Conservation (phyloP, 352 stramenopile genomes). For the Phytopythium mirpurense region DNA sequence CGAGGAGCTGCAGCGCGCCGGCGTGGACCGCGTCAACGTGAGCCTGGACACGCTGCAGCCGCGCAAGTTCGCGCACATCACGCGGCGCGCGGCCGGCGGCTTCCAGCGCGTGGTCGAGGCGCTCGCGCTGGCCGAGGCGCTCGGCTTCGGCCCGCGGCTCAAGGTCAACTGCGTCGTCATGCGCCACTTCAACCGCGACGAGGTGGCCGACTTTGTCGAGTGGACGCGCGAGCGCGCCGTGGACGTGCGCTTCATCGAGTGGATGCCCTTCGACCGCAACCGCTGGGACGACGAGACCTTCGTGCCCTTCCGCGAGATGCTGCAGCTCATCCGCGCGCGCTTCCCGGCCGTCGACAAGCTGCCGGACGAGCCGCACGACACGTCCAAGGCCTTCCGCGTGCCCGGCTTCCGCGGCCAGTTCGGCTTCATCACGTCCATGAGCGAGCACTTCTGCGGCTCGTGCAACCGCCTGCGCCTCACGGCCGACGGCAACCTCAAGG, state of each 20-base stretch:
- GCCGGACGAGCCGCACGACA: slow-evolving; percentile 88
- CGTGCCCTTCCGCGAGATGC: slow-evolving; percentile 93
- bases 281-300: slow-evolving; percentile 92
- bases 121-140: slow-evolving; percentile 64
- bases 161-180: slow-evolving; percentile 99
- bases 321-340: slow-evolving; percentile 36
- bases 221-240: slow-evolving; percentile 84
- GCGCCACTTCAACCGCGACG: slow-evolving; percentile 93
- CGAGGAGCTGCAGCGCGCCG: slow-evolving; percentile 65
- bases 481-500: slow-evolving; percentile 93
- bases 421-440: slow-evolving; percentile 98
- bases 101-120: slow-evolving; percentile 81
- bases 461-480: slow-evolving; percentile 97
- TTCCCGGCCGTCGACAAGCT: slow-evolving; percentile 54
- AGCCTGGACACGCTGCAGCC: slow-evolving; percentile 94
- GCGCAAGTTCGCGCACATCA: slow-evolving; percentile 92
- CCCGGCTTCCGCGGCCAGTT: slow-evolving; percentile 66
- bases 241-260: slow-evolving; percentile 98
- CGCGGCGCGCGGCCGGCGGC: slow-evolving; percentile 73
- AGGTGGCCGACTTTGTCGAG: slow-evolving; percentile 93
- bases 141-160: slow-evolving; percentile 50
- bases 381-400: slow-evolving; percentile 92
- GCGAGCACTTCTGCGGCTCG: slow-evolving; percentile 95
- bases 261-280: slow-evolving; percentile 99
- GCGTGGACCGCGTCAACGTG: slow-evolving; percentile 92